These are phyloP conservation scores for Heteromeles arbutifolia DNA, from an alignment of 306 rosid species.

Conservation along the genomic window DNA sequence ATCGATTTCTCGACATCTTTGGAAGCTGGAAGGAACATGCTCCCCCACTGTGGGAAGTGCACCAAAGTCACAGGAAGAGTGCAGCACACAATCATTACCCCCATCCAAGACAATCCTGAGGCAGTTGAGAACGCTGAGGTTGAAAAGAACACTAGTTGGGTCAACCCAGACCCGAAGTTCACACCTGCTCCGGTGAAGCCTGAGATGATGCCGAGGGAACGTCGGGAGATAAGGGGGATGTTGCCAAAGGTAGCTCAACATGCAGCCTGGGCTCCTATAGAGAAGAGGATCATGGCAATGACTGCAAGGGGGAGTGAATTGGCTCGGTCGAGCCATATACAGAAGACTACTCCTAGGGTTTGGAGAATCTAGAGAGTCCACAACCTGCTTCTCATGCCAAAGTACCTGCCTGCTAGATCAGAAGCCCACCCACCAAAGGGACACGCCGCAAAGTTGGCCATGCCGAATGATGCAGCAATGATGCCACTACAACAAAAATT, in stretches of 20 bases:
- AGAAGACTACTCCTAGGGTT: conserved; percentile 72
- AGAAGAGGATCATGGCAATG: conserved; percentile 73
- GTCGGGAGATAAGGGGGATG: conserved; percentile 73
- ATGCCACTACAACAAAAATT: no score
- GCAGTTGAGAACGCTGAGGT: conserved; percentile 42
- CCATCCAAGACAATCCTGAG: conserved; percentile 60
- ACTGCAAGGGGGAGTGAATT: conserved; percentile 55
- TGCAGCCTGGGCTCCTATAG: conserved; percentile 87
- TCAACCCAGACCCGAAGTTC: conserved; percentile 76
- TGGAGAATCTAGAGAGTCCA: conserved; percentile 82
- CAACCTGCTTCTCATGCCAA: conserved; percentile 84
- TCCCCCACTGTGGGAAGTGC: conserved; percentile 92
- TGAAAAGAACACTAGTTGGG: conserved; percentile 73
- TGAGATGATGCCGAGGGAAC: conserved; percentile 69
- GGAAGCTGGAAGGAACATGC: conserved; percentile 73
- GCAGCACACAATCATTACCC: conserved; percentile 65
- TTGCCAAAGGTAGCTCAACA: conserved; percentile 88
- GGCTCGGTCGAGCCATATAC: conserved; percentile 81
- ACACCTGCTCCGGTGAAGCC: conserved; percentile 87
- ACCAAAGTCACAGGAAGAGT: conserved; percentile 64
- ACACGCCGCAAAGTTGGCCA: conserved; percentile 79
- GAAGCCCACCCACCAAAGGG: conserved; percentile 82
- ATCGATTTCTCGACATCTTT: conserved; percentile 38
- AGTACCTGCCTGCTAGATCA: conserved; percentile 43
- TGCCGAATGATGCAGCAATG: conserved; percentile 81